Conservation (phyloP, 805 yeast species). For the Candida xyloterini region DNA sequence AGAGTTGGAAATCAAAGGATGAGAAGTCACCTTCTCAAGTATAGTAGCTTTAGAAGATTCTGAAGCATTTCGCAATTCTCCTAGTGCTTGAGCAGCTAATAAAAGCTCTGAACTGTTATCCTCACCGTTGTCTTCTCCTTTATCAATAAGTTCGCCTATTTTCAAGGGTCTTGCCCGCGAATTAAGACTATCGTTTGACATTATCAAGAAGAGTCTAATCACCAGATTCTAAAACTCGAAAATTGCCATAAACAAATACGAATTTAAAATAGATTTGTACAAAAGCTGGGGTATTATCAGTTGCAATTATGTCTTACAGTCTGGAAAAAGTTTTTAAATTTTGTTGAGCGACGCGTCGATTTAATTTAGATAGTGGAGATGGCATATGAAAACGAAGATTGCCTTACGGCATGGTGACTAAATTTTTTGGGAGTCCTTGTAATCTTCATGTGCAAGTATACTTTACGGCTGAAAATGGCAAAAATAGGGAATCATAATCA, state of each 20-base stretch:
- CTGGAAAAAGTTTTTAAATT: conserved; percentile 13
- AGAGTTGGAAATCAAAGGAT: conserved; percentile 36
- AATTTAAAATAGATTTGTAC: not conserved
- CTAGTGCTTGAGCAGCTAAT: conserved; percentile 33
- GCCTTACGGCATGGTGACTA: not conserved
- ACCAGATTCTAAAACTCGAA: not conserved
- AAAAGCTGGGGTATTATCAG: conserved; percentile 10
- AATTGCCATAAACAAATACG: not conserved
- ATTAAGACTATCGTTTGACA: conserved; percentile 5
- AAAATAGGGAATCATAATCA: no score
- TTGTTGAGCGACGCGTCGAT: conserved; percentile 15
- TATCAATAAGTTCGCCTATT: conserved; percentile 16
- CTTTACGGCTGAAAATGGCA: no score
- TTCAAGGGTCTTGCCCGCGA: conserved; percentile 13
- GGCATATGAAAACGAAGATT: conserved; percentile 4
- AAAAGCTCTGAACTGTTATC: conserved; percentile 11
- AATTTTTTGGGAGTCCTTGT: not conserved
- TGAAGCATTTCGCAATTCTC: conserved; percentile 23
- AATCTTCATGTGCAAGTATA: not conserved
- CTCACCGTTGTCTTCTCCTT: conserved; percentile 3
- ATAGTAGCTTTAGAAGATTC: conserved; percentile 19
- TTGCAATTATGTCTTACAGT: conserved; percentile 1
- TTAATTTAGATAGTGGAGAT: conserved; percentile 4
- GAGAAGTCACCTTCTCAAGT: conserved; percentile 36
- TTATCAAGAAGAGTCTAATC: not conserved